Percentiles rank a stretch among this genome's conserved stretches.
Evolutionary conservation across 495 filamentous ascomycete genomes (phyloP).

Genomic region (Penicillium argentinense): DNA sequence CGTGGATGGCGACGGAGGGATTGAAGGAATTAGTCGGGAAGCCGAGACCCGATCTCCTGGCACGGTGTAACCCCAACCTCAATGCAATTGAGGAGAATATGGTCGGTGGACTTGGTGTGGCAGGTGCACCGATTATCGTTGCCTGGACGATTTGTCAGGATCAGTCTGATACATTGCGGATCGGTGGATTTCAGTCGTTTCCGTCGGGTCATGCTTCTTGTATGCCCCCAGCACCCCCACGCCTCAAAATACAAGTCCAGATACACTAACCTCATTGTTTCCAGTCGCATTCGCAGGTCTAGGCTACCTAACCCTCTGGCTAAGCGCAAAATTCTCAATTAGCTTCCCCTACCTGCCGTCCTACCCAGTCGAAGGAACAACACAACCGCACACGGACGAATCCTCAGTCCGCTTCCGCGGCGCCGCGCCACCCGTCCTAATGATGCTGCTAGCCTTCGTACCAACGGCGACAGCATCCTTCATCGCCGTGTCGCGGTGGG

Average conservation of each 20-base stretch:
- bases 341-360: constrained; percentile 59
- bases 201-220: constrained; percentile 70
- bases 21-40: constrained; percentile 65
- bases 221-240: constrained; percentile 19
- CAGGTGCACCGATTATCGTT: constrained; percentile 49
- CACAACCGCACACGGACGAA: constrained; percentile 20
- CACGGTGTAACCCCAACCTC: constrained; percentile 59
- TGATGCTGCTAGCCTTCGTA: constrained; percentile 56
- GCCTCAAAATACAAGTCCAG: background rate
- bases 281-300: constrained; percentile 66
- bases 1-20: constrained; percentile 59
- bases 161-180: constrained; percentile 33
- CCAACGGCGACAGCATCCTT: constrained; percentile 59
- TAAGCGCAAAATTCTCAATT: constrained; percentile 63
- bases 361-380: constrained; percentile 28
- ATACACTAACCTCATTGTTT: background rate
- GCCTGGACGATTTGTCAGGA: constrained; percentile 54
- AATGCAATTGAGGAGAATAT: constrained; percentile 37
- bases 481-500: constrained; percentile 62
- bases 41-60: constrained; percentile 63
- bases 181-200: constrained; percentile 66
- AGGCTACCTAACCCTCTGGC: constrained; percentile 62
- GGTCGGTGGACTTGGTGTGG: constrained; percentile 53
- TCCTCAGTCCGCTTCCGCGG: constrained; percentile 48
- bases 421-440: constrained; percentile 59